These are phyloP conservation scores for Metschnikowia reukaufii DNA, from an alignment of 805 yeast genomes.

Conservation along the genomic window DNA sequence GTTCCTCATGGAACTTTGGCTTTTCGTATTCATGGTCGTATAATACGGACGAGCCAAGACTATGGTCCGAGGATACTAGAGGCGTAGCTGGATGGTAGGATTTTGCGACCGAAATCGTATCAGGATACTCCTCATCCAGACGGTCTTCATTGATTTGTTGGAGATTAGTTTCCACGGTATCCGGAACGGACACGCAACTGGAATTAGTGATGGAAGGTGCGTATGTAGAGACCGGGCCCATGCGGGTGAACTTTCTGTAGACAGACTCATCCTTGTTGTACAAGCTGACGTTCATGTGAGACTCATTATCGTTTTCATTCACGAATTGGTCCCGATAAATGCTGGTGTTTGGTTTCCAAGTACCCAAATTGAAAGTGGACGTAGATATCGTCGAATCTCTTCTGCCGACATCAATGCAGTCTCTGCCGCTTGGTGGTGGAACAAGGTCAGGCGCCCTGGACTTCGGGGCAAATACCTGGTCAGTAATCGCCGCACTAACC, in stretches of 20 bases:
- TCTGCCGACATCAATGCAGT: constrained; percentile 22
- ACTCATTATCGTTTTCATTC: constrained; percentile 43
- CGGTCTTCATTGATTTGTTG: constrained; percentile 35
- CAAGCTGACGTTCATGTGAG: constrained; percentile 19
- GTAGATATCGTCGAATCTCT: constrained; percentile 33
- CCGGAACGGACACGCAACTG: constrained; percentile 36
- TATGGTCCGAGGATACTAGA: constrained; percentile 5
- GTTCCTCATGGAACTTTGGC: constrained; percentile 16
- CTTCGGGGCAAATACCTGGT: not conserved
- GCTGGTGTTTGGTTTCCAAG: constrained; percentile 61
- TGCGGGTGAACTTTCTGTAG: constrained; percentile 36
- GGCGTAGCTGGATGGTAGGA: constrained; percentile 6
- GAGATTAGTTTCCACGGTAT: constrained; percentile 38
- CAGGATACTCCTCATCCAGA: constrained; percentile 22
- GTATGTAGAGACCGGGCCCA: constrained; percentile 21
- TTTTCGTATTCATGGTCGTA: constrained; percentile 14
- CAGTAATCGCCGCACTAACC: not conserved
- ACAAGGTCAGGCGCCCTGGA: not conserved
- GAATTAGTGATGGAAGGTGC: constrained; percentile 18
- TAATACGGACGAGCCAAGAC: constrained; percentile 15
- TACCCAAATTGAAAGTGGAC: constrained; percentile 46
- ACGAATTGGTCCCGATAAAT: constrained; percentile 50
- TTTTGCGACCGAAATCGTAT: constrained; percentile 11
- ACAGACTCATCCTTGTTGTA: constrained; percentile 23
- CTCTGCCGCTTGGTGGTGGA: constrained; percentile 2